Percentiles rank a stretch among this genome's conserved stretches.
Evolutionary conservation across 345 rosid genomes (phyloP).

Genomic region (Turnera subulata): DNA sequence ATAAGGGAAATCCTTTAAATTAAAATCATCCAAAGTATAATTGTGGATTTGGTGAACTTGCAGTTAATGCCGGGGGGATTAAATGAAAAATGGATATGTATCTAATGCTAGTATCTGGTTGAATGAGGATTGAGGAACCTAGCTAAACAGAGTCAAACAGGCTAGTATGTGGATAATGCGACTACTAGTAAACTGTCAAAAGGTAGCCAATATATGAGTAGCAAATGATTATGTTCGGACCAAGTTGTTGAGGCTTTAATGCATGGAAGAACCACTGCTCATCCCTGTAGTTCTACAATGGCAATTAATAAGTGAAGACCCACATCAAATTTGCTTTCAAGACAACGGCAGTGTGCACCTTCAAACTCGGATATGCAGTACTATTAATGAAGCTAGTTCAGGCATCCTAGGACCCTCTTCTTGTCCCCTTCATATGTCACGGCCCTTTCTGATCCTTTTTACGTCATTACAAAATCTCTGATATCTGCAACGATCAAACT

Average conservation of each 20-base stretch:
- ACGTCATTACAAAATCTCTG: background rate
- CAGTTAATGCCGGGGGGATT: too few relatives aligned
- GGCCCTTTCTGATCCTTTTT: conserved; percentile 1
- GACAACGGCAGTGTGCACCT: conserved; percentile 3
- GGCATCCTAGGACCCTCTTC: conserved; percentile 7
- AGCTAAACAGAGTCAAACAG: too few relatives aligned
- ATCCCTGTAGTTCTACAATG: background rate
- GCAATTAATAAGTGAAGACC: conserved; percentile 1
- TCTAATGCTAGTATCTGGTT: too few relatives aligned
- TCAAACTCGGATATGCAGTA: background rate
- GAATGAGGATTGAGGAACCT: too few relatives aligned
- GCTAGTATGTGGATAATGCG: too few relatives aligned
- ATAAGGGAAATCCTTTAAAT: too few relatives aligned
- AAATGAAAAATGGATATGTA: too few relatives aligned
- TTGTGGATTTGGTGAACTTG: too few relatives aligned
- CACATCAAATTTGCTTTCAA: conserved; percentile 7
- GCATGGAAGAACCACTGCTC: background rate
- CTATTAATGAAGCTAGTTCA: conserved; percentile 7
- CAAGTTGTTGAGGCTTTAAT: background rate
- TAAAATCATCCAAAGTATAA: too few relatives aligned
- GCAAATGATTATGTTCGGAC: conserved; percentile 10
- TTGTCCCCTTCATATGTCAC: conserved; percentile 7
- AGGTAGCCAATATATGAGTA: too few relatives aligned
- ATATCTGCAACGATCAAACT: background rate
- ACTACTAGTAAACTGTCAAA: too few relatives aligned